Conservation (phyloP, 371 early-diverging fungal species). For the Mortierella sp. region DNA sequence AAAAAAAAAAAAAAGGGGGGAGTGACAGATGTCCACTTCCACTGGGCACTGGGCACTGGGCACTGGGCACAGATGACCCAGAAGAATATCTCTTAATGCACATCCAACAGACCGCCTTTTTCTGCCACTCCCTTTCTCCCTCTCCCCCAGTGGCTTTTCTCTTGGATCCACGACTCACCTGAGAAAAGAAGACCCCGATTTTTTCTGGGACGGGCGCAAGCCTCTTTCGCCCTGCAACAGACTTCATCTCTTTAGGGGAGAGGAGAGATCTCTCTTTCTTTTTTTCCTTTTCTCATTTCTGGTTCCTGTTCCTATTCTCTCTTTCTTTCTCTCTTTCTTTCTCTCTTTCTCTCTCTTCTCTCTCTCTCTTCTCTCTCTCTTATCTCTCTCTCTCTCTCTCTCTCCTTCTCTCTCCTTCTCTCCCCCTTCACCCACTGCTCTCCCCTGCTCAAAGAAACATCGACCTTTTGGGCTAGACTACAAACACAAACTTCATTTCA, state of each 20-base stretch:
- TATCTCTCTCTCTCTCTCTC: neutral
- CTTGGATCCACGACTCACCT: too few relatives aligned
- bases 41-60: conserved; percentile 14
- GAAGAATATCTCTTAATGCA: conserved; percentile 1
- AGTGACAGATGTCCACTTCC: too few relatives aligned
- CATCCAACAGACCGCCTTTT: too few relatives aligned
- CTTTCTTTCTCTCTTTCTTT: conserved; percentile 14
- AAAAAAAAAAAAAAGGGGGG: too few relatives aligned
- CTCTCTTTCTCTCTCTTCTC: conserved; percentile 15
- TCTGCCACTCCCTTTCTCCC: too few relatives aligned
- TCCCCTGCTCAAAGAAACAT: neutral
- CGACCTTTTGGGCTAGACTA: neutral
- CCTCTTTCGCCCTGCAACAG: too few relatives aligned
- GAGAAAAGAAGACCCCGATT: too few relatives aligned
- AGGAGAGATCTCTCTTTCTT: neutral
- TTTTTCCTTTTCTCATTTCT: neutral
- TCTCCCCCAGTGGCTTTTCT: too few relatives aligned
- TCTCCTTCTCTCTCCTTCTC: conserved; percentile 16
- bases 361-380: conserved; percentile 4
- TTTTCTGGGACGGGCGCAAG: neutral
- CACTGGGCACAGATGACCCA: conserved; percentile 14
- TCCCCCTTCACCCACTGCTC: neutral
- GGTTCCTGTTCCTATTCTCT: neutral
- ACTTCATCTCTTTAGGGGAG: too few relatives aligned
- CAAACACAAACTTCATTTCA: neutral